phyloP scores from a whole-genome alignment of 305 asterid genomes.

The Fraxinus angustifolia region DNA sequence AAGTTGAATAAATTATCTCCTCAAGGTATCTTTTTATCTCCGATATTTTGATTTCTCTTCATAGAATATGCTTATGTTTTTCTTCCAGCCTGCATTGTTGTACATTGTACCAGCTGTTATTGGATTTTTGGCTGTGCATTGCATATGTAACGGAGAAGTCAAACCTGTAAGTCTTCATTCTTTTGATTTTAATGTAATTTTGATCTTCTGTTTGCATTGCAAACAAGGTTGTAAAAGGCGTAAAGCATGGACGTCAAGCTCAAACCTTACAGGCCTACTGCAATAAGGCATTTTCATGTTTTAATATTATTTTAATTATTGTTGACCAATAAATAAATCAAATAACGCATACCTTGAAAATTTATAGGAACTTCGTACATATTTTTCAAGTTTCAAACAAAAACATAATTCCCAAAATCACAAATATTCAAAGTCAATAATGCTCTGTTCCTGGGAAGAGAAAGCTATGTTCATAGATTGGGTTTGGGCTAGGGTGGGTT shows the following conservation, averaged over 20 bases:
- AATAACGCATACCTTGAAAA: background rate
- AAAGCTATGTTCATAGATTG: background rate
- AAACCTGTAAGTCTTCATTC: conserved; percentile 53
- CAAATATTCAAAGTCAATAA: background rate
- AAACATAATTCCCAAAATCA: background rate
- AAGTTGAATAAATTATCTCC: background rate
- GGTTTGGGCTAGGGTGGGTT: background rate
- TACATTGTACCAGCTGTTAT: conserved; percentile 88
- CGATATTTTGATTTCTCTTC: background rate
- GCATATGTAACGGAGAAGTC: conserved; percentile 82
- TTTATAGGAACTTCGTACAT: background rate
- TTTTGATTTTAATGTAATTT: background rate
- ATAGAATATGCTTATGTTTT: background rate
- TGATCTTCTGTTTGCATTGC: background rate
- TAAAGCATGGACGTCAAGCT: background rate
- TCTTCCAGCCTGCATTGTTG: conserved; percentile 80
- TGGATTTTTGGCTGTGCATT: conserved; percentile 82
- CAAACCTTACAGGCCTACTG: background rate
- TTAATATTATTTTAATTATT: too few relatives aligned
- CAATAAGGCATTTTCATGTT: background rate
- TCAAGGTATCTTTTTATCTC: background rate
- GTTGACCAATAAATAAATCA: background rate
- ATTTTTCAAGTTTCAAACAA: background rate
- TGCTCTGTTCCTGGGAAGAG: background rate
- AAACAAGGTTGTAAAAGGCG: background rate